Evolutionary conservation across 495 filamentous ascomycete genomes (phyloP).

Genomic region (Rusavskia elegans): DNA sequence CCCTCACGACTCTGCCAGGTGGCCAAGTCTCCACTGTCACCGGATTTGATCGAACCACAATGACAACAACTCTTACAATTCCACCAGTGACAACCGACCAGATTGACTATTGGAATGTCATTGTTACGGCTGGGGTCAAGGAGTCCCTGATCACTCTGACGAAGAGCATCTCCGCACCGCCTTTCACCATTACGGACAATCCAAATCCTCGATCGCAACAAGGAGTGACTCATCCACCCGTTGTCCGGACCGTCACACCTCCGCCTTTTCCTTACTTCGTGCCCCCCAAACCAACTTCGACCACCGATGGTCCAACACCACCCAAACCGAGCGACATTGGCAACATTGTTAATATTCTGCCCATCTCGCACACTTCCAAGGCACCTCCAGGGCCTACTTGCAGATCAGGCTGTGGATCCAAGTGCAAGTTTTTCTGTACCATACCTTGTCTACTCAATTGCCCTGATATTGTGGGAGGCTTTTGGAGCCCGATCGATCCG

Average conservation of each 20-base stretch:
- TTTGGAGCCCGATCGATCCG: not conserved
- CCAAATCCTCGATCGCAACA: not conserved
- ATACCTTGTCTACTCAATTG: not conserved
- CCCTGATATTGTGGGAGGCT: not conserved
- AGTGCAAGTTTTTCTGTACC: not conserved
- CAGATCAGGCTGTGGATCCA: not conserved
- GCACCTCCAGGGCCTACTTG: not conserved
- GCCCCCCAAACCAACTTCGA: not conserved
- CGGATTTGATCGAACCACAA: not conserved
- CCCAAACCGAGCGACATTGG: too few relatives aligned
- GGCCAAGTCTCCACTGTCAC: not conserved
- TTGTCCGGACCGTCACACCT: not conserved
- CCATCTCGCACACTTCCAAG: not conserved
- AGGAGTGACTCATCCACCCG: not conserved
- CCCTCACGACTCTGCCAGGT: not conserved
- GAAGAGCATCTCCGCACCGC: not conserved
- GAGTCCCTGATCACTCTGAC: not conserved
- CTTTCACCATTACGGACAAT: constrained; percentile 1
- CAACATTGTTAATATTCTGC: too few relatives aligned
- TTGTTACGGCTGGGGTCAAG: not conserved
- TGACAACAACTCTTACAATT: not conserved
- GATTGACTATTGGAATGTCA: constrained; percentile 5
- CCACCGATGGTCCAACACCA: too few relatives aligned
- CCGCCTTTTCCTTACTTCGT: not conserved
- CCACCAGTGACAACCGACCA: constrained; percentile 1